phyloP scores from a whole-genome alignment of 768 basidiomycete genomes.

The Tricholoma terreum region DNA sequence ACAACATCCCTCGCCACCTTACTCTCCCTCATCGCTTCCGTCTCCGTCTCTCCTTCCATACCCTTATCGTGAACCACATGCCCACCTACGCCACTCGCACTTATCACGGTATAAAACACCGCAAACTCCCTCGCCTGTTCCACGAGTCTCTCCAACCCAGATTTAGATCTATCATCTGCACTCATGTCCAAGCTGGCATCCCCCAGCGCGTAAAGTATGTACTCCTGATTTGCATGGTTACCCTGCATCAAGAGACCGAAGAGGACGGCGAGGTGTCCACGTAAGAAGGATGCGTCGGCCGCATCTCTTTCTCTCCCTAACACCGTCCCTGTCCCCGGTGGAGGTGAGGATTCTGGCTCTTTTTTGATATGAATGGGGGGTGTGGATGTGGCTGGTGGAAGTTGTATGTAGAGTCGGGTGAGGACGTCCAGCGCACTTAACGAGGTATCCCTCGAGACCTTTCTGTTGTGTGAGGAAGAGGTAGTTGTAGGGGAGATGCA shows the following conservation, averaged over 20 bases:
- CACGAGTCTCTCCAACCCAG: constrained; percentile 33
- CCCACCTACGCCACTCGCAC: constrained; percentile 1
- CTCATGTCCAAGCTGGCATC: constrained; percentile 6
- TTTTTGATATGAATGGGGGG: background rate
- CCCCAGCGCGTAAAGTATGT: constrained; percentile 32
- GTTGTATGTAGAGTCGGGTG: constrained; percentile 44
- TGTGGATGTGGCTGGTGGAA: background rate
- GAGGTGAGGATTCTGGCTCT: background rate
- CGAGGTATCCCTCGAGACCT: constrained; percentile 13
- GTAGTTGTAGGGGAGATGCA: constrained; percentile 33
- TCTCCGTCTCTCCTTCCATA: constrained; percentile 17
- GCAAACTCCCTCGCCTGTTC: constrained; percentile 47
- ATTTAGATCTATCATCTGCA: constrained; percentile 12
- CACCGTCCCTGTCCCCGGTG: background rate
- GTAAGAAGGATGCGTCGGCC: constrained; percentile 52
- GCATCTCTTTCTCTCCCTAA: constrained; percentile 7
- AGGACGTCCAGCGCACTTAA: constrained; percentile 51
- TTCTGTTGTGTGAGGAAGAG: background rate
- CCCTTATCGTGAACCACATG: constrained; percentile 8
- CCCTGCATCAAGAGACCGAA: constrained; percentile 55
- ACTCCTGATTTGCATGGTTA: constrained; percentile 31
- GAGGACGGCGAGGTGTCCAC: constrained; percentile 73
- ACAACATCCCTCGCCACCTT: constrained; percentile 50
- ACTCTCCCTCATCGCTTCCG: constrained; percentile 31
- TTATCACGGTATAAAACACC: constrained; percentile 38